These are phyloP conservation scores for Inonotus hispidus DNA, from an alignment of 1,284 basidiomycete genomes.

Conservation along the genomic window DNA sequence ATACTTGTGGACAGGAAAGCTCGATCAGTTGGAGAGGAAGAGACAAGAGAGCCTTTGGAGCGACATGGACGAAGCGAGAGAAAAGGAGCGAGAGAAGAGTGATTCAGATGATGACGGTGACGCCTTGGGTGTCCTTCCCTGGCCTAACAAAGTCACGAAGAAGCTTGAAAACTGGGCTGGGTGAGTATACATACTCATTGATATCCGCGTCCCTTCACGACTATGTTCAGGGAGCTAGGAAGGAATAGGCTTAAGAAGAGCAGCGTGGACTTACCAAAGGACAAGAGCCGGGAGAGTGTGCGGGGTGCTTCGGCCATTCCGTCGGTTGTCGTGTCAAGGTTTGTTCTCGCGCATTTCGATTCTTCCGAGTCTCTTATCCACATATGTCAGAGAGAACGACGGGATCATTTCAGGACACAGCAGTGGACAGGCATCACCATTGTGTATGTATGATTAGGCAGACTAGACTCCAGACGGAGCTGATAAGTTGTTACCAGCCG, in stretches of 20 bases:
- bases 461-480: neutral
- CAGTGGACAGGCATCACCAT: conserved; percentile 68
- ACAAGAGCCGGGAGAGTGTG: conserved; percentile 24
- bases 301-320: conserved; percentile 25
- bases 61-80: conserved; percentile 31
- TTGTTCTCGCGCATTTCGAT: conserved; percentile 14
- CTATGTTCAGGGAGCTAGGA: conserved; percentile 22
- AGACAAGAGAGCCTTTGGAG: conserved; percentile 31
- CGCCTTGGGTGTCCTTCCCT: conserved; percentile 30
- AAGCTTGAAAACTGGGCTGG: conserved; percentile 68
- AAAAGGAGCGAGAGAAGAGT: conserved; percentile 32
- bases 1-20: conserved; percentile 37
- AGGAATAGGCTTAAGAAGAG: conserved; percentile 31
- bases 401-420: conserved; percentile 54
- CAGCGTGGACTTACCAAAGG: conserved; percentile 31
- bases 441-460: conserved; percentile 39
- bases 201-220: conserved; percentile 8
- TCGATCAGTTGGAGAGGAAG: conserved; percentile 29
- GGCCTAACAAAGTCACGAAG: conserved; percentile 57
- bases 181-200: conserved; percentile 34
- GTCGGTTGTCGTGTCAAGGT: conserved; percentile 34
- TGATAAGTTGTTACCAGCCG: conserved; percentile 5
- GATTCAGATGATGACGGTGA: conserved; percentile 31
- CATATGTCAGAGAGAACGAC: conserved; percentile 28
- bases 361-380: neutral